A percentile compares a stretch with the other conserved stretches of the same genome.
These are phyloP conservation scores for Micractinium sp. DNA, from an alignment of 139 green algal species.

Conservation along the genomic window DNA sequence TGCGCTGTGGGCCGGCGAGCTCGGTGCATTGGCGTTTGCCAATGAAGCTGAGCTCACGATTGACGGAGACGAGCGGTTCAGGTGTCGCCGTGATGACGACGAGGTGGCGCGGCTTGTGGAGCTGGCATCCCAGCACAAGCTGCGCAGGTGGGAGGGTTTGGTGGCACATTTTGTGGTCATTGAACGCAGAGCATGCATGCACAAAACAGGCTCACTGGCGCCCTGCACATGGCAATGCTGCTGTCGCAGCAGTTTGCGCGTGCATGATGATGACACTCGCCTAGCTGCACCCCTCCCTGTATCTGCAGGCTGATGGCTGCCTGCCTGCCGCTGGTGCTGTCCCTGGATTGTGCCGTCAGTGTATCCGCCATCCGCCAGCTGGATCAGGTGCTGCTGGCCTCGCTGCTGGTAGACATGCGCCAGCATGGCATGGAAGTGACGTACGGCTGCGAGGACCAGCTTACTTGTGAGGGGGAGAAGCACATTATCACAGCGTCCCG, in stretches of 20 bases:
- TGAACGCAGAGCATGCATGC: too few relatives aligned
- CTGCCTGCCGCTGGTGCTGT: background rate
- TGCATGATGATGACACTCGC: background rate
- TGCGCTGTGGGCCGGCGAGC: background rate
- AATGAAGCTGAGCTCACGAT: background rate
- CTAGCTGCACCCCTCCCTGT: background rate
- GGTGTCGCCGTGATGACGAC: background rate
- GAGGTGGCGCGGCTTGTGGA: background rate
- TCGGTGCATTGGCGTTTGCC: background rate
- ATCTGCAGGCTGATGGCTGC: background rate
- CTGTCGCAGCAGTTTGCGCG: background rate
- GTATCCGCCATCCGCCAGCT: background rate
- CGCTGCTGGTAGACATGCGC: background rate
- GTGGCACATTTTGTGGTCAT: background rate
- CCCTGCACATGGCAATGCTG: background rate
- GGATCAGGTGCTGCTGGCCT: background rate
- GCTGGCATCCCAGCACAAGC: background rate
- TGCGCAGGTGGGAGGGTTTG: background rate
- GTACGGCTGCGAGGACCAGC: background rate
- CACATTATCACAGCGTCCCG: background rate
- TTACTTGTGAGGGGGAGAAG: background rate
- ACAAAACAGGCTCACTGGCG: background rate
- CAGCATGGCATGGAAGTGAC: background rate
- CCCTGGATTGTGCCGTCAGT: background rate
- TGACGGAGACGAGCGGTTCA: background rate